Evolutionary conservation across 148 eudicot species (phyloP).

Genomic region (Chenopodium formosanum): DNA sequence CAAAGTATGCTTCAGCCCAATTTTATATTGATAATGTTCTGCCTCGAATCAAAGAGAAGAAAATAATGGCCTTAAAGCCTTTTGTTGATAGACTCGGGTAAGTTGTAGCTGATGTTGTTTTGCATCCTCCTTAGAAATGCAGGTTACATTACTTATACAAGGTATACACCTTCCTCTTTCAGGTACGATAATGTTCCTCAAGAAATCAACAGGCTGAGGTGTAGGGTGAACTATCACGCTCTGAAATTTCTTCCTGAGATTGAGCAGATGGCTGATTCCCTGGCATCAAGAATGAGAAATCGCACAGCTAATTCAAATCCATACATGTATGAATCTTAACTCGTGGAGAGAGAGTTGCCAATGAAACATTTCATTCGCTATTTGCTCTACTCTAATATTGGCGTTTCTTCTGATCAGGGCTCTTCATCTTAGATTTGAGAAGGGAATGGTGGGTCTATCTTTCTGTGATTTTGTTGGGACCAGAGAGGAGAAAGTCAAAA

Average conservation of each 20-base stretch:
- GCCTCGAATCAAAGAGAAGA: slow-evolving; percentile 98
- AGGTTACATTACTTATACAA: background rate
- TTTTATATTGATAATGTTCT: slow-evolving; percentile 97
- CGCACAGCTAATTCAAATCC: slow-evolving; percentile 84
- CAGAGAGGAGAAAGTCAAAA: slow-evolving; percentile 79
- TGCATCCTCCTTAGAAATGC: background rate
- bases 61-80: slow-evolving; percentile 94
- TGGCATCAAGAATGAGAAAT: slow-evolving; percentile 94
- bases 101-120: slow-evolving; percentile 29
- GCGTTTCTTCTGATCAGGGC: slow-evolving; percentile 61
- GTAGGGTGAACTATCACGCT: slow-evolving; percentile 97
- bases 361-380: background rate
- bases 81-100: slow-evolving; percentile 99
- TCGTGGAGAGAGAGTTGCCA: background rate
- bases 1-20: slow-evolving; percentile 94
- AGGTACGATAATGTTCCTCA: slow-evolving; percentile 97
- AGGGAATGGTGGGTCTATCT: slow-evolving; percentile 98
- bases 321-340: slow-evolving; percentile 56
- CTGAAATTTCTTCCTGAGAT: slow-evolving; percentile 94
- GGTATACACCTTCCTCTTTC: slow-evolving; percentile 17
- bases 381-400: background rate
- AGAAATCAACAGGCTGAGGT: slow-evolving; percentile 88
- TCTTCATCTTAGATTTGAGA: slow-evolving; percentile 98
- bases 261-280: slow-evolving; percentile 86
- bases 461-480: slow-evolving; percentile 99